phyloP scores from a whole-genome alignment of 371 early-diverging fungal genomes.

The Mortierella sp. region DNA sequence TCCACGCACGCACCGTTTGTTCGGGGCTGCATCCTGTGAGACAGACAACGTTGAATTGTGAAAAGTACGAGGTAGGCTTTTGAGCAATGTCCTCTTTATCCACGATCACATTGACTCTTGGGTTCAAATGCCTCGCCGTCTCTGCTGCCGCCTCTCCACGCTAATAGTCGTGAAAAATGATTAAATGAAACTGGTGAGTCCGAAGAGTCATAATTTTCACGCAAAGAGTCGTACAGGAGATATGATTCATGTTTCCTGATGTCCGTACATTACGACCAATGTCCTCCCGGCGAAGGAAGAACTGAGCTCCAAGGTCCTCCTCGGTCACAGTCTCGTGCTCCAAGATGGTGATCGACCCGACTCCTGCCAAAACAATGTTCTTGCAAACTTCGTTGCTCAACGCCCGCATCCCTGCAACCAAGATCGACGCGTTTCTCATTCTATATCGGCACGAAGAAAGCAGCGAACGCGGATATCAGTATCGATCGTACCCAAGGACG shows the following conservation, averaged over 20 bases:
- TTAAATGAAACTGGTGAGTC: background rate
- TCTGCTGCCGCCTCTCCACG: slow-evolving; percentile 73
- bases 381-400: slow-evolving; percentile 88
- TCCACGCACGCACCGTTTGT: slow-evolving; percentile 29
- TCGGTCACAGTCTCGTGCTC: slow-evolving; percentile 71
- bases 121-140: slow-evolving; percentile 76
- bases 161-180: slow-evolving; percentile 59
- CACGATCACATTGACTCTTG: slow-evolving; percentile 76
- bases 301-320: slow-evolving; percentile 85
- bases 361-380: slow-evolving; percentile 92
- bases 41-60: slow-evolving; percentile 77
- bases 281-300: slow-evolving; percentile 72
- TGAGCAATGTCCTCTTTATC: slow-evolving; percentile 63
- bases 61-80: slow-evolving; percentile 67
- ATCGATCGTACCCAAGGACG: background rate
- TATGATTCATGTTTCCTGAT: background rate
- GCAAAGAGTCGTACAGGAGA: background rate
- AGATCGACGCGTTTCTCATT: slow-evolving; percentile 82
- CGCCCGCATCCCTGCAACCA: slow-evolving; percentile 77
- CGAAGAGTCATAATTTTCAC: background rate
- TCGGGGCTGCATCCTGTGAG: slow-evolving; percentile 62
- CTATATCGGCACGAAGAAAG: slow-evolving; percentile 56
- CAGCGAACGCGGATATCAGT: background rate
- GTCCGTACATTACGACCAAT: slow-evolving; percentile 77
- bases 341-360: slow-evolving; percentile 81